Conservation (phyloP, 805 yeast genomes). For the Candida peoriensis region DNA sequence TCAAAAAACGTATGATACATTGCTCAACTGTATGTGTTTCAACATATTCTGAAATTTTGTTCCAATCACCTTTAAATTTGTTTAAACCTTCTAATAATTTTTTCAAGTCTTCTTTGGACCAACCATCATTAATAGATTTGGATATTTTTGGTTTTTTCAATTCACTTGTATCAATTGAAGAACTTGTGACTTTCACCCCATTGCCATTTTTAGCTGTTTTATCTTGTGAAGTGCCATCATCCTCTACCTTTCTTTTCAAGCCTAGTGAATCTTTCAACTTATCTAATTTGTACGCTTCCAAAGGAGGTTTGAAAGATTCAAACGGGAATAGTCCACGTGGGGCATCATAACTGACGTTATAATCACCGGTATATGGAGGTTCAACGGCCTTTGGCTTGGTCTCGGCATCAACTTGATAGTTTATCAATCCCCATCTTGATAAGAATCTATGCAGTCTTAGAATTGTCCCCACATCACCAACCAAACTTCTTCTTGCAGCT, state of each 20-base stretch:
- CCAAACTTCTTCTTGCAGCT: slow-evolving; percentile 83
- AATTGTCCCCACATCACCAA: slow-evolving; percentile 87
- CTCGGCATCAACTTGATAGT: slow-evolving; percentile 85
- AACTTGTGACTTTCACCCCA: background rate
- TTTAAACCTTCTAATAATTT: slow-evolving; percentile 59
- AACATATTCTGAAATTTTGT: slow-evolving; percentile 58
- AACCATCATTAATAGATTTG: slow-evolving; percentile 39
- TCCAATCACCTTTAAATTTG: slow-evolving; percentile 72
- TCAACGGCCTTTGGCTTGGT: slow-evolving; percentile 63
- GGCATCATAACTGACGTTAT: slow-evolving; percentile 73
- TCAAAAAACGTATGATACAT: slow-evolving; percentile 74
- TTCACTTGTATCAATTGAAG: slow-evolving; percentile 1
- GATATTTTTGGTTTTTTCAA: slow-evolving; percentile 32
- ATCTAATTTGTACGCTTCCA: slow-evolving; percentile 38
- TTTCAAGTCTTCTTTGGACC: slow-evolving; percentile 66
- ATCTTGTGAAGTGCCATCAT: slow-evolving; percentile 10
- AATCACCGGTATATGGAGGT: slow-evolving; percentile 74
- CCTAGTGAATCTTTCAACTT: slow-evolving; percentile 34
- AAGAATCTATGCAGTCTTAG: slow-evolving; percentile 80
- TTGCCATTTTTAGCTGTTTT: slow-evolving; percentile 10
- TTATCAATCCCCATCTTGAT: slow-evolving; percentile 89
- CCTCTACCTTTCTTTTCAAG: slow-evolving; percentile 12
- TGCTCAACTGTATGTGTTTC: slow-evolving; percentile 71
- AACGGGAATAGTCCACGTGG: slow-evolving; percentile 93
- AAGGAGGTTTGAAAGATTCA: slow-evolving; percentile 68